These are phyloP conservation scores for Bipolaris victoriae DNA, from an alignment of 2,329 filamentous ascomycete genomes.

Conservation along the genomic window DNA sequence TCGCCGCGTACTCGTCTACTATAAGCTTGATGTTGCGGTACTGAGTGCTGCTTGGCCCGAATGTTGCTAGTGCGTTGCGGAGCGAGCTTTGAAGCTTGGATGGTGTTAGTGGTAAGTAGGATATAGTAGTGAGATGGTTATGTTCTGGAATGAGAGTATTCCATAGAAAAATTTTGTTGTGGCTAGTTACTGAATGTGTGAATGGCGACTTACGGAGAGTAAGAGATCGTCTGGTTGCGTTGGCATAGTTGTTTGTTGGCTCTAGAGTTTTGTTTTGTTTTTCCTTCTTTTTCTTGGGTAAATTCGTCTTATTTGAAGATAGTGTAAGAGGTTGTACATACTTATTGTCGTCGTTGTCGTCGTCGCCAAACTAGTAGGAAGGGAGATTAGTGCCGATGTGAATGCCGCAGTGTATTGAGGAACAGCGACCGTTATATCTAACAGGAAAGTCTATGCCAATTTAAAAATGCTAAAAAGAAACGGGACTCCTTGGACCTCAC, in stretches of 20 bases:
- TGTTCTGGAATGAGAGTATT: background rate
- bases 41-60: constrained; percentile 39
- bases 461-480: too few relatives aligned
- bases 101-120: background rate
- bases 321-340: background rate
- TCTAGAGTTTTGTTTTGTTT: background rate
- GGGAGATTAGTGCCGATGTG: background rate
- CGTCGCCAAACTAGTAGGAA: background rate
- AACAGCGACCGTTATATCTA: too few relatives aligned
- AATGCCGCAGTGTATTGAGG: background rate
- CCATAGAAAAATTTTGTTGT: background rate
- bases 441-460: too few relatives aligned
- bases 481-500: background rate
- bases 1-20: constrained; percentile 40
- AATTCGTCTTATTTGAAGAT: background rate
- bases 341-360: background rate
- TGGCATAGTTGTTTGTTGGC: constrained; percentile 23
- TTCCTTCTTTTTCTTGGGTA: background rate
- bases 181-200: background rate
- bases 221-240: constrained; percentile 35
- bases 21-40: constrained; percentile 40
- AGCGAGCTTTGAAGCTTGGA: constrained; percentile 43
- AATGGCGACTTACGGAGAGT: constrained; percentile 29
- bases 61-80: constrained; percentile 44
- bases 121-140: too few relatives aligned